phyloP scores from a whole-genome alignment of 495 filamentous ascomycete species.

The Apodospora peruviana region DNA sequence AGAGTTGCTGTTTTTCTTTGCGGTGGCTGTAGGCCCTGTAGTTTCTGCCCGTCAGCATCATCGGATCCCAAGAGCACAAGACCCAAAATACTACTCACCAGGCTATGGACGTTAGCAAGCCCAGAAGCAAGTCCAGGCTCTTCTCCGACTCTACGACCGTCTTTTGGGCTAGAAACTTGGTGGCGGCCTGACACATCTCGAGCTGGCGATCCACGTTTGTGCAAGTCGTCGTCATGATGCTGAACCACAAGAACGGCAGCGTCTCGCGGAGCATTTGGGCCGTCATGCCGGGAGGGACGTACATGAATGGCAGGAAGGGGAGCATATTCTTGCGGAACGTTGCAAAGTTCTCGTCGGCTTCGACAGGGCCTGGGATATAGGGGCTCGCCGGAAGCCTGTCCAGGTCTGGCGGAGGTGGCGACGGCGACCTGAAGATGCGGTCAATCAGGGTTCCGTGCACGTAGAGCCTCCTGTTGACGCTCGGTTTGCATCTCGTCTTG shows the following conservation, averaged over 20 bases:
- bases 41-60: neutral
- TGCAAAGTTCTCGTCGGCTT: constrained; percentile 25
- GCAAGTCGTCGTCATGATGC: constrained; percentile 42
- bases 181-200: constrained; percentile 27
- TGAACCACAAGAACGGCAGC: constrained; percentile 50
- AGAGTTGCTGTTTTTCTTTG: constrained; percentile 31
- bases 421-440: neutral
- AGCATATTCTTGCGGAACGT: constrained; percentile 29
- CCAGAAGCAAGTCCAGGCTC: constrained; percentile 52
- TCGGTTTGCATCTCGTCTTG: too few relatives aligned
- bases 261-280: constrained; percentile 39
- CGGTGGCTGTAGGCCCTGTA: constrained; percentile 11
- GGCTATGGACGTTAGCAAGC: constrained; percentile 40
- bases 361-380: constrained; percentile 17
- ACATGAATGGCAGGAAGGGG: constrained; percentile 26
- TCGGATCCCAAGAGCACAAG: neutral
- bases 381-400: constrained; percentile 6
- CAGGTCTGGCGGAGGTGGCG: neutral
- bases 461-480: too few relatives aligned
- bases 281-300: constrained; percentile 39
- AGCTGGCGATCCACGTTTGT: constrained; percentile 12
- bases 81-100: constrained; percentile 27
- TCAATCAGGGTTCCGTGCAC: neutral
- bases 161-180: constrained; percentile 39
- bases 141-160: constrained; percentile 44